phyloP scores from a whole-genome alignment of 306 rosid species.

The Fagus sylvatica region DNA sequence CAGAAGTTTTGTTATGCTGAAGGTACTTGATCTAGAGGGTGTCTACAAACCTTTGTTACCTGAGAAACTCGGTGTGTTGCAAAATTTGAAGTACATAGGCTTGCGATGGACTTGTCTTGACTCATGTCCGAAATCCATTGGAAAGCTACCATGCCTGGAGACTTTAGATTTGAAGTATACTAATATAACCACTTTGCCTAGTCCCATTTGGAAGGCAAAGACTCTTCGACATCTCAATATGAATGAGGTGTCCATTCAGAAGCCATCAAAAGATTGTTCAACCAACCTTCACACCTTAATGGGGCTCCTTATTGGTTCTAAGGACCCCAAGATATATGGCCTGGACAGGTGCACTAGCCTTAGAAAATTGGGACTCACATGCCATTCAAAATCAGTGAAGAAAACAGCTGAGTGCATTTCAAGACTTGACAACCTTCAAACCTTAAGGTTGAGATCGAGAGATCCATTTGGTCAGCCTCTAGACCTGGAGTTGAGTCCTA shows the following conservation, averaged over 20 bases:
- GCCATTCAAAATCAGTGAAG: background rate
- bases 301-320: background rate
- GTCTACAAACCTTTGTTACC: slow-evolving; percentile 24
- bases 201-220: slow-evolving; percentile 11
- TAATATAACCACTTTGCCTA: slow-evolving; percentile 2
- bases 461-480: background rate
- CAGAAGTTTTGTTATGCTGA: slow-evolving; percentile 16
- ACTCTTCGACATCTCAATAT: slow-evolving; percentile 16
- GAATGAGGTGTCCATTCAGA: background rate
- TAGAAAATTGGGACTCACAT: slow-evolving; percentile 8
- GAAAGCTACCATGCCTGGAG: background rate
- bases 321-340: background rate
- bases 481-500: background rate
- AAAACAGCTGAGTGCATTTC: background rate
- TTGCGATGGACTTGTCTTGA: slow-evolving; percentile 26
- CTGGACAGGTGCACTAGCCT: background rate
- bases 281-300: slow-evolving; percentile 1
- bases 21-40: slow-evolving; percentile 27
- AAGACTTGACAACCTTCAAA: background rate
- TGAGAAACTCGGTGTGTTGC: slow-evolving; percentile 1
- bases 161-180: slow-evolving; percentile 23
- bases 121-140: slow-evolving; percentile 5
- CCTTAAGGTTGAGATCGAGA: background rate
- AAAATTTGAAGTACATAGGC: slow-evolving; percentile 13
- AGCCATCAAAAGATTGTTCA: background rate